Conservation (phyloP, 1,284 basidiomycete genomes). For the Xanthoconium separans region DNA sequence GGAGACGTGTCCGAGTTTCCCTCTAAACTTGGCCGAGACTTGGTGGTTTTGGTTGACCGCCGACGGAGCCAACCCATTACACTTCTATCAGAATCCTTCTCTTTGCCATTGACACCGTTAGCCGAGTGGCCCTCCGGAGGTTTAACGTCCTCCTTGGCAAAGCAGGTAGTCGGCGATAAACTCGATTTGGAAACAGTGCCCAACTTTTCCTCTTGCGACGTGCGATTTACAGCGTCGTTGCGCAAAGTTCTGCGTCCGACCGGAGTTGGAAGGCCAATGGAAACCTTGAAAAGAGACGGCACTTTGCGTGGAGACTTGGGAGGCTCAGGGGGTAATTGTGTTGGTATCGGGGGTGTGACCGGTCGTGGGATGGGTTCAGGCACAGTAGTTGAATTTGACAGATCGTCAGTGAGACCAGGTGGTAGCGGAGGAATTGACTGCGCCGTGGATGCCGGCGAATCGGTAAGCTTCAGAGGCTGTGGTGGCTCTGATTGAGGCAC, state of each 20-base stretch:
- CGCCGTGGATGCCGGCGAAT: constrained; percentile 30
- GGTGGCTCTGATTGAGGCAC: constrained; percentile 13
- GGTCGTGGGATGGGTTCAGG: constrained; percentile 31
- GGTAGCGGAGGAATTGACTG: constrained; percentile 39
- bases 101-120: constrained; percentile 37
- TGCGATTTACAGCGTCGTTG: constrained; percentile 7
- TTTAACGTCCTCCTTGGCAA: constrained; percentile 19
- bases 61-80: constrained; percentile 58
- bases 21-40: constrained; percentile 26
- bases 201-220: constrained; percentile 19
- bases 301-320: constrained; percentile 29
- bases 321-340: constrained; percentile 14
- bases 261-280: constrained; percentile 13
- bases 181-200: constrained; percentile 1
- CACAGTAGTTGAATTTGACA: constrained; percentile 35
- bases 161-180: constrained; percentile 10
- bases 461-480: constrained; percentile 14
- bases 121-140: constrained; percentile 2
- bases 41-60: constrained; percentile 39
- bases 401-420: constrained; percentile 48
- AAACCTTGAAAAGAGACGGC: constrained; percentile 18
- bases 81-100: constrained; percentile 43
- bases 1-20: constrained; percentile 12
- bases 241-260: constrained; percentile 11
- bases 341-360: constrained; percentile 11